phyloP scores from a whole-genome alignment of 371 early-diverging fungal genomes.

The Circinella umbellata region DNA sequence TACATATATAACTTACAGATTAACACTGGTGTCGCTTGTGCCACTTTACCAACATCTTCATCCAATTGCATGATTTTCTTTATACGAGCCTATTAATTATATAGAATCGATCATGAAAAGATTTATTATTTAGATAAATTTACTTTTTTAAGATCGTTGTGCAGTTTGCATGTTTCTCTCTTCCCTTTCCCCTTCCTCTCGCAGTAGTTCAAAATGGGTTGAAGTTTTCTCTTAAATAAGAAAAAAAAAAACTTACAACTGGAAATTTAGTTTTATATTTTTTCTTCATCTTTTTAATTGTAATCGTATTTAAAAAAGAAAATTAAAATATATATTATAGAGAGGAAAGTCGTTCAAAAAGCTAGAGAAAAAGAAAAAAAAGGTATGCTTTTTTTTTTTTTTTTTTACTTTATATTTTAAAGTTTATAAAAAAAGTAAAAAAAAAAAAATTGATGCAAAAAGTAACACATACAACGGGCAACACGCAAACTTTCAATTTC shows the following conservation, averaged over 20 bases:
- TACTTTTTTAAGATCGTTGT: too few relatives aligned
- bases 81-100: conserved; percentile 87
- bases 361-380: too few relatives aligned
- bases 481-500: too few relatives aligned
- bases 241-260: conserved; percentile 62
- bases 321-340: background rate
- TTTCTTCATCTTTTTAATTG: conserved; percentile 66
- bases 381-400: too few relatives aligned
- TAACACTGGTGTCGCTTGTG: conserved; percentile 96
- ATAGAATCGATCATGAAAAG: conserved; percentile 10
- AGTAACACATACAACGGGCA: too few relatives aligned
- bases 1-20: conserved; percentile 86
- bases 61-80: conserved; percentile 99
- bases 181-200: too few relatives aligned
- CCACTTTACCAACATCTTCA: conserved; percentile 99
- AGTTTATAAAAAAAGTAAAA: too few relatives aligned
- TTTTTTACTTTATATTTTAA: too few relatives aligned
- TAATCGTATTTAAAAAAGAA: background rate
- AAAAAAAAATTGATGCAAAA: too few relatives aligned
- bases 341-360: too few relatives aligned
- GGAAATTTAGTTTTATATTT: conserved; percentile 93
- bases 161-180: too few relatives aligned
- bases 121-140: background rate
- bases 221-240: background rate
- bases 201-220: too few relatives aligned